A percentile compares a stretch with the other conserved stretches of the same genome.
Conservation (phyloP, 2,329 filamentous ascomycete genomes). For the Alternaria brassicae region DNA sequence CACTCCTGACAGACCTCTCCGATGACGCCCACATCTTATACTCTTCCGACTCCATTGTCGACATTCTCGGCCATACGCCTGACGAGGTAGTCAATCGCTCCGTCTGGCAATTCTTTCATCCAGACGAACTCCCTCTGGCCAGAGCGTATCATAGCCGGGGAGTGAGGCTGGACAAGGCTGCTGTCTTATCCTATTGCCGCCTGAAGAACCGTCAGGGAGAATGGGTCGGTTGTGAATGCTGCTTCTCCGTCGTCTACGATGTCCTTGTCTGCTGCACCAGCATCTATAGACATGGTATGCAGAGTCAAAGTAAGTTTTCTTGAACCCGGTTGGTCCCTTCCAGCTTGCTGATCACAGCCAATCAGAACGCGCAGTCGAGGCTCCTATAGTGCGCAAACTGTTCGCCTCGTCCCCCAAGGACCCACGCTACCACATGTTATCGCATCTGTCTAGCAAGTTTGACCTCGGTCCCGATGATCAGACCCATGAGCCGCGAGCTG, state of each 20-base stretch:
- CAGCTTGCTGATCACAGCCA: slow-evolving; percentile 14
- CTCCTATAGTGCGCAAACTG: slow-evolving; percentile 77
- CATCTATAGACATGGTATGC: slow-evolving; percentile 72
- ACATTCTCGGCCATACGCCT: slow-evolving; percentile 81
- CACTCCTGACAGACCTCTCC: slow-evolving; percentile 66
- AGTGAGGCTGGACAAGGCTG: slow-evolving; percentile 81
- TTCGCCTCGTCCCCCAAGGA: slow-evolving; percentile 84
- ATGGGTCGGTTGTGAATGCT: slow-evolving; percentile 85
- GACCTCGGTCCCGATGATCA: slow-evolving; percentile 59
- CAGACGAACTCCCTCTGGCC: slow-evolving; percentile 78
- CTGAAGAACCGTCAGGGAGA: slow-evolving; percentile 71
- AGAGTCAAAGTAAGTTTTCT: slow-evolving; percentile 72
- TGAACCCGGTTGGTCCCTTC: background rate
- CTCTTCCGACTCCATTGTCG: slow-evolving; percentile 80
- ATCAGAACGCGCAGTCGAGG: slow-evolving; percentile 77
- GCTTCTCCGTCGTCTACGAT: slow-evolving; percentile 88
- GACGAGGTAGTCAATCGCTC: slow-evolving; percentile 78
- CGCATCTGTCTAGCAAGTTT: slow-evolving; percentile 84
- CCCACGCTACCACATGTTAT: slow-evolving; percentile 88
- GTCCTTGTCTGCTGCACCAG: slow-evolving; percentile 85
- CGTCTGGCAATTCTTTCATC: slow-evolving; percentile 86
- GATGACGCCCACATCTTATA: slow-evolving; percentile 81
- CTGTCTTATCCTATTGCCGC: slow-evolving; percentile 80
- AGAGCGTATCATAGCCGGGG: slow-evolving; percentile 75
- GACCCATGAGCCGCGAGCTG: slow-evolving; percentile 79